A percentile compares a stretch with the other conserved stretches of the same genome.
Evolutionary conservation across 2,329 filamentous ascomycete species (phyloP).

Genomic region (Penicillium freii): DNA sequence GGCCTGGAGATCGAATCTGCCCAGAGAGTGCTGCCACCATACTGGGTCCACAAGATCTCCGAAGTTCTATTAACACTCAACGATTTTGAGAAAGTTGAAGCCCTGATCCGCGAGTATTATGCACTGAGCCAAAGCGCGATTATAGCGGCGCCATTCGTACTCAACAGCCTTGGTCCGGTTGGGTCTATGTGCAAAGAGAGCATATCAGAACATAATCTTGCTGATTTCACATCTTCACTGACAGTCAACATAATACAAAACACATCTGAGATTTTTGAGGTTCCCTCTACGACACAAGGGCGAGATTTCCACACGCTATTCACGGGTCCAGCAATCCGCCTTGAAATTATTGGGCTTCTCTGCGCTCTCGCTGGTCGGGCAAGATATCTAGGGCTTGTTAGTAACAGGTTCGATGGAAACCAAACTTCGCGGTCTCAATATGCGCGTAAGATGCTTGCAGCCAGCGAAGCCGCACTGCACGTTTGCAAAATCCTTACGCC

Average conservation of each 20-base stretch:
- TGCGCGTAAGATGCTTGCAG: constrained; percentile 28
- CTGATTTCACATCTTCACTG: constrained; percentile 10
- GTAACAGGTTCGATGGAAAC: constrained; percentile 12
- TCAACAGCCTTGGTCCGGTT: constrained; percentile 32
- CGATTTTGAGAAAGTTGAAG: constrained; percentile 18
- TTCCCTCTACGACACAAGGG: constrained; percentile 27
- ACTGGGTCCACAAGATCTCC: constrained; percentile 22
- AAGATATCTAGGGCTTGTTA: constrained; percentile 22
- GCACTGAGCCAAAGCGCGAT: constrained; percentile 32
- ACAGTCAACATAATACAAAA: constrained; percentile 27
- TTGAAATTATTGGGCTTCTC: constrained; percentile 42
- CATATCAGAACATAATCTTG: constrained; percentile 7
- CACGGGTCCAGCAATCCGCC: constrained; percentile 38
- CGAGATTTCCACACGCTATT: constrained; percentile 39
- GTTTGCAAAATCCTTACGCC: constrained; percentile 40
- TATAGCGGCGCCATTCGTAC: constrained; percentile 36
- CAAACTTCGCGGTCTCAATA: constrained; percentile 17
- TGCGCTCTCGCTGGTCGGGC: constrained; percentile 39
- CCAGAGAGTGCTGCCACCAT: constrained; percentile 18
- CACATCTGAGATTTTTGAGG: constrained; percentile 23
- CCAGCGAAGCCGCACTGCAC: constrained; percentile 39
- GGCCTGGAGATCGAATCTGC: constrained; percentile 11
- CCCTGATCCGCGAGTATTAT: constrained; percentile 24
- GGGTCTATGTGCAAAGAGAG: constrained; percentile 15
- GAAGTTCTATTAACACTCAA: constrained; percentile 18